Base-by-base conservation (phyloP, 768 basidiomycete genomes). In the Pleurotus sapidus region DNA sequence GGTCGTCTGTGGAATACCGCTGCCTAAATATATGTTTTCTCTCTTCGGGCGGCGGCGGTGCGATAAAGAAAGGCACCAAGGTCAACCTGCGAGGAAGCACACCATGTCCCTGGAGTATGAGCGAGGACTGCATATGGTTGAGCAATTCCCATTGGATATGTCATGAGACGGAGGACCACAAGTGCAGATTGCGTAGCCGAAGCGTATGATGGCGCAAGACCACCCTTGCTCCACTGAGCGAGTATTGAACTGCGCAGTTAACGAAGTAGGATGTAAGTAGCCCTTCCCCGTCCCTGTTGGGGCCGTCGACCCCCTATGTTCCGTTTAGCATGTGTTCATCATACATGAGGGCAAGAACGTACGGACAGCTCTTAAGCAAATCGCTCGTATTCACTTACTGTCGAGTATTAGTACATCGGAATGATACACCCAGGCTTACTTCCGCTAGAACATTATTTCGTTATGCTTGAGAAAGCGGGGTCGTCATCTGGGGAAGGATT, bases 161-260 rank as follows among this genome's bases (percentile, higher is more conserved):
- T 57, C 56, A 60, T 49, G 48, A 40, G 56, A 39, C 34, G 23
- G 17, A 42, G 18, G 59, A 42, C n/a, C 34, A 43, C 25, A 15
- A 27, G 6, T 12, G 18, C 40, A 34, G 20, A 64, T 64, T 58
- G 42, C 53, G 64, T 53, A 46, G 17, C 49, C 39, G 64, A 64
- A 65, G 62, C 63, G 42, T 27, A 46, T 12, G 51, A 64, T 63
- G 63, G 59, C 62, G 64, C 62, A 65, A 65, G 57, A 60, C 40
- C 4, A 43, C 24, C 49, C 20, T 50, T 50, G 30, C 49, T n/a
- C 49, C 49, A 27, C 24, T 34, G 23, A 30, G 49, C 49, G 15
- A n/a, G 49, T n/a, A 34, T 15, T 50, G 27, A 3, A 34, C n/a
- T 9, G 49, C 46, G 15, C 27, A 8, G 25, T 2, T 23, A 23